Evolutionary conservation across 2,329 filamentous ascomycete species (phyloP), one percentile per base, ranked within the genome.

Genomic region (Xylaria hypoxylon): DNA sequence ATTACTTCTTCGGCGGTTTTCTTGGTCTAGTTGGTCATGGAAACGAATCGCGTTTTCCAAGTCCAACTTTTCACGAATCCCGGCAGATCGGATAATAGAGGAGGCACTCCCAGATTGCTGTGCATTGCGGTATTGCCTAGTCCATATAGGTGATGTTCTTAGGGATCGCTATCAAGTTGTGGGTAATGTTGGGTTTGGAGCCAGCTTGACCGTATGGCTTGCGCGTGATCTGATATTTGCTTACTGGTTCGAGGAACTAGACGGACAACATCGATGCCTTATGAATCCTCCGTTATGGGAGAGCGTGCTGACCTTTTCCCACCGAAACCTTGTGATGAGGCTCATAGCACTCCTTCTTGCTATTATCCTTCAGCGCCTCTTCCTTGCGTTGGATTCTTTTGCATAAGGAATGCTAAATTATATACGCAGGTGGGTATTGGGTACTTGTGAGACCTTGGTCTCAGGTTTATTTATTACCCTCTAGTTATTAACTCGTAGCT

Each of bases 371-470:
- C 68, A 74, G 3, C 78, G 75, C 0, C 67, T 84, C 0, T 82
- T 85, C 59, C 69, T 80, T 8, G 82, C 79, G 0, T 67, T 85
- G 38, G 81, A 85, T 38, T 85, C n/a, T 76, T 67, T 69, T 86
- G 1, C 83, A 85, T 67, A 80, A 72, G 1, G 80, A 84, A 66
- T 84, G 81, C 72, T 67, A 78, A 13, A 71, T 84, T 19, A 77
- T 84, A 47, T 81, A 85, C 67, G 81, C 82, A 59, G 82, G 82
- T 84, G 70, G 68, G 68, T 72, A 60, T 61, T 17, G 58, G 33
- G 19, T 28, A 15, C 24, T 31, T 31, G 13, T 7, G 15, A 10
- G 38, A 22, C 38, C 28, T 11, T 3, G 7, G 31, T 35, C 6
- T 33, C 15, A 10, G 26, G 26, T 51, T 51, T 10, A 38, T 17